Evolutionary conservation across 179 eudicot genomes (phyloP).

Genomic region (Nepenthes alata): DNA sequence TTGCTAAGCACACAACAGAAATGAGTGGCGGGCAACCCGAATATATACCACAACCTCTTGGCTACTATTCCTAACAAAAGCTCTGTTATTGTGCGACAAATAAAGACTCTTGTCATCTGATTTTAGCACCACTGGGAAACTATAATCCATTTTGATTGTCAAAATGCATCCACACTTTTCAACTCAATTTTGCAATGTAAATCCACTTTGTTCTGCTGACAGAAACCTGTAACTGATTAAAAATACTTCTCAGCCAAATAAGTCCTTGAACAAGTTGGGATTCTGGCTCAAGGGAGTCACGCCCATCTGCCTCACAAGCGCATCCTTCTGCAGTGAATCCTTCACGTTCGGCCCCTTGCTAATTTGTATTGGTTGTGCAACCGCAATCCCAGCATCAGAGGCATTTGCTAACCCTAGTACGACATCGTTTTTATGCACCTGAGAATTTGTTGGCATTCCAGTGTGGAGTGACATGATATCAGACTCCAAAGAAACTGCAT

Average conservation of each 20-base stretch:
- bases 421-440: conserved; percentile 10
- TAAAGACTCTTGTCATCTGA: no score
- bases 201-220: no score
- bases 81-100: no score
- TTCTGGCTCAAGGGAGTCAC: conserved; percentile 72
- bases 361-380: conserved; percentile 17
- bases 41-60: no score
- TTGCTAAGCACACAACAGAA: no score
- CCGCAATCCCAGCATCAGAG: conserved; percentile 9
- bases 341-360: conserved; percentile 62
- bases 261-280: conserved; percentile 81
- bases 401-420: conserved; percentile 23
- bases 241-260: conserved; percentile 43
- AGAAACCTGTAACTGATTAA: no score
- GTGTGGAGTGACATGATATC: conserved; percentile 44
- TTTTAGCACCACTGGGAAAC: no score
- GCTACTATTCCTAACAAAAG: no score
- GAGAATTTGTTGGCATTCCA: conserved; percentile 23
- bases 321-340: conserved; percentile 72
- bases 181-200: no score
- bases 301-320: conserved; percentile 80
- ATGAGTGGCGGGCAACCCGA: no score
- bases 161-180: no score
- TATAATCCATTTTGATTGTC: no score
- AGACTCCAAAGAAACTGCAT: conserved; percentile 23